Percentiles rank a stretch among this genome's conserved stretches.
Evolutionary conservation across 2,329 filamentous ascomycete species (phyloP).

Genomic region (Botryotinia convoluta): DNA sequence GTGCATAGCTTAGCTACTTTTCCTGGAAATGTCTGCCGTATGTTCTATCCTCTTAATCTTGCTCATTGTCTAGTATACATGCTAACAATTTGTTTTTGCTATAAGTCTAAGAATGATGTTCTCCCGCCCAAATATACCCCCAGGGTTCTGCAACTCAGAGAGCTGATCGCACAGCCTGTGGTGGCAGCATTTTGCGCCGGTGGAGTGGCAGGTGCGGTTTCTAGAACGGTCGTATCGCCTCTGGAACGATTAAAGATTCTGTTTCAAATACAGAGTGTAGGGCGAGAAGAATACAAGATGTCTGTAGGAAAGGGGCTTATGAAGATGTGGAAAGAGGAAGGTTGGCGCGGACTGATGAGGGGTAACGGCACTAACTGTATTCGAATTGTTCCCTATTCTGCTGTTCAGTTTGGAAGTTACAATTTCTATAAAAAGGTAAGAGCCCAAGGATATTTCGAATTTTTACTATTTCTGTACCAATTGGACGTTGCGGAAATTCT

Average conservation of each 20-base stretch:
- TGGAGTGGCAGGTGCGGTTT: slow-evolving; percentile 93
- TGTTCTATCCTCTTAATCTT: slow-evolving; percentile 22
- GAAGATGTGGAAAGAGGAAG: slow-evolving; percentile 98
- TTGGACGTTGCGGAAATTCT: not conserved
- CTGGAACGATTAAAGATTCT: slow-evolving; percentile 95
- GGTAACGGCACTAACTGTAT: slow-evolving; percentile 99
- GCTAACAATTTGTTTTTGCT: not conserved
- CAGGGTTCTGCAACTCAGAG: slow-evolving; percentile 38
- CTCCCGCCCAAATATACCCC: slow-evolving; percentile 38
- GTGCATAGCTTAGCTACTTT: slow-evolving; percentile 22
- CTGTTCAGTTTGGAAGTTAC: slow-evolving; percentile 97
- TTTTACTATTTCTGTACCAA: not conserved
- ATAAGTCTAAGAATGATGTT: slow-evolving; percentile 31
- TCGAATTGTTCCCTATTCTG: slow-evolving; percentile 95
- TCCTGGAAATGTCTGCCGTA: slow-evolving; percentile 36
- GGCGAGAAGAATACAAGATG: slow-evolving; percentile 88
- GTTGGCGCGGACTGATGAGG: slow-evolving; percentile 95
- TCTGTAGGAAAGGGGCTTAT: slow-evolving; percentile 82
- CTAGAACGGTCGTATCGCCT: slow-evolving; percentile 92
- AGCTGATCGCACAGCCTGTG: slow-evolving; percentile 73
- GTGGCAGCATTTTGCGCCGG: slow-evolving; percentile 91
- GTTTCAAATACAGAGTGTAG: slow-evolving; percentile 91
- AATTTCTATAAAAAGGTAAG: slow-evolving; percentile 92
- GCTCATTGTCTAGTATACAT: not conserved
- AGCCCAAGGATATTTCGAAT: slow-evolving; percentile 22